Percentiles rank a stretch among this genome's conserved stretches.
These are phyloP conservation scores for Chlorella variabilis DNA, from an alignment of 163 green algal species.

Conservation along the genomic window DNA sequence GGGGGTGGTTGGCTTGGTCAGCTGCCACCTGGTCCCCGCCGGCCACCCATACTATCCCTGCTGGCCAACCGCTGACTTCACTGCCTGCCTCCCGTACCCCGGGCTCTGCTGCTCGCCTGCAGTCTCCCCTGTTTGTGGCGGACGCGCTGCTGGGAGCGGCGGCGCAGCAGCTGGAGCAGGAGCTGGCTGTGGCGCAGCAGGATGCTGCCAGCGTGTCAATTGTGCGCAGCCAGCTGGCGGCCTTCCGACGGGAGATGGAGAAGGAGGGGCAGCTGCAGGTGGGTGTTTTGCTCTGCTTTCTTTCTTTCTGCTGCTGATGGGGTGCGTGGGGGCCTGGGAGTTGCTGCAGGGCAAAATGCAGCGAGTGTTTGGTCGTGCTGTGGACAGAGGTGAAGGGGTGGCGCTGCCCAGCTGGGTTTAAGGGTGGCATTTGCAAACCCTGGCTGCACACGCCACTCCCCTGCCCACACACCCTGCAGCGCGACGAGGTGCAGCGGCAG, in stretches of 20 bases:
- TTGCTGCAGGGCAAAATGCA: too few species aligned
- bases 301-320: too few species aligned
- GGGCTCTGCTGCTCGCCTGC: neutral
- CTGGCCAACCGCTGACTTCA: neutral
- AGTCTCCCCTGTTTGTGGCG: conserved; percentile 93
- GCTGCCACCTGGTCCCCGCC: too few species aligned
- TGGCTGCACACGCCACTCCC: too few species aligned
- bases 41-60: too few species aligned
- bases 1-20: neutral
- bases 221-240: conserved; percentile 62
- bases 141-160: conserved; percentile 81
- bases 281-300: neutral
- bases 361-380: too few species aligned
- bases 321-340: too few species aligned
- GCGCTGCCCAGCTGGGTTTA: too few species aligned
- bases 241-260: conserved; percentile 69
- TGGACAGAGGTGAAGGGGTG: too few species aligned
- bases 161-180: conserved; percentile 54
- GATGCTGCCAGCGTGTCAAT: conserved; percentile 51
- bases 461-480: neutral
- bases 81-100: neutral
- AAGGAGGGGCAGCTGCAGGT: conserved; percentile 65
- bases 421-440: too few species aligned
- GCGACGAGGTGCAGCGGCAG: conserved; percentile 47
- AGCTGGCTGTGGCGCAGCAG: conserved; percentile 54